Base-by-base conservation (phyloP, 129 eudicot genomes). In the Silybum marianum region DNA sequence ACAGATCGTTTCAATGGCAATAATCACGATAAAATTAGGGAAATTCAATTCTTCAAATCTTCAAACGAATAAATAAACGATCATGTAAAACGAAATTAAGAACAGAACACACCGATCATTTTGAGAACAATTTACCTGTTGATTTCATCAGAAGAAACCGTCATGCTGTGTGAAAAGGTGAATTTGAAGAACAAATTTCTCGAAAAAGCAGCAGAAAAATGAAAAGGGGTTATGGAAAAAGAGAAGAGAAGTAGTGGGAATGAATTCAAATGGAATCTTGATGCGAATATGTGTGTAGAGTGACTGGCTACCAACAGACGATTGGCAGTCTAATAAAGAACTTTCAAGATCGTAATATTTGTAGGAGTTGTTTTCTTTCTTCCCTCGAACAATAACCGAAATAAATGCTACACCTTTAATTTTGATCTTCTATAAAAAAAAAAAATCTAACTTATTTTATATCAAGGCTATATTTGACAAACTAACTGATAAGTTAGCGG, bases 271-370 rank as follows among this genome's bases (percentile, higher is more conserved):
- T 73, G 84, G 79, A 81, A 73, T 81, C 28, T 81, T 62, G 63
- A 77, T 58, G 46, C 76, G 86, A 83, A 83, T 83, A 78, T 83
- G 86, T 4, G 6, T 28, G 38, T 2, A 26, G 3, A 76, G 79
- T 46, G 76, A 75, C 68, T 82, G 69, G 76, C 25, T 80, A 67
- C 36, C 13, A 74, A 65, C 16, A 26, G 44, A 74, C 13, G 18
- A 19, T 11, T 28, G 63, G 12, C 4, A 21, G 78, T 69, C 65
- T 65, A 3, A 16, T 26, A 10, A 46, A 2, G 46, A 16, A 9
- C 48, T 25, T 12, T 38, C 9, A 69, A 11, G 34, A 12, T 36
- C 54, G 75, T 81, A 42, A 76, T 62, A 70, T 69, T 34, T 69
- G 25, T 18, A 68, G 3, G 13, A 22, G 25, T 46, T 48, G 8